Evolutionary conservation across 192 early-diverging fungal genomes (phyloP), one percentile per base, ranked within the genome.

Genomic region (Blastocladiella britannica): DNA sequence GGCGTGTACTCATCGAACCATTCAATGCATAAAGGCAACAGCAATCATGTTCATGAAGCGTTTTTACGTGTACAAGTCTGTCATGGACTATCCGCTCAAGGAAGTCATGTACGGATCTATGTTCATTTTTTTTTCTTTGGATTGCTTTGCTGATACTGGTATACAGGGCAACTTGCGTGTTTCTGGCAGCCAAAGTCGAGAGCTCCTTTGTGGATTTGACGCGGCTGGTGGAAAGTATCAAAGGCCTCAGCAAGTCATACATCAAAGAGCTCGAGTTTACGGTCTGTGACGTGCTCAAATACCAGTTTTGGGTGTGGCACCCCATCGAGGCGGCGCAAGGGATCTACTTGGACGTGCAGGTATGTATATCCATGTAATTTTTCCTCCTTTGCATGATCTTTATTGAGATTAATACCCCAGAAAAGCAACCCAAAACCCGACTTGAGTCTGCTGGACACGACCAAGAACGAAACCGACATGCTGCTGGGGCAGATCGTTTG

Each of bases 261-360:
- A 47, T 47, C 37, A 47, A 47, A 20, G 37, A 47, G n/a, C 37
- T 47, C 37, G 37, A 47, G n/a, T 47, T 47, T 20, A 47, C 37
- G 15, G 37, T 47, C 15, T 9, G 15, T 20, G 37, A 47, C 37
- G 37, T 47, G 37, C 37, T 47, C 15, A 9, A 20, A 20, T 47
- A 20, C 37, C 15, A 47, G 37, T 47, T 47, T 47, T 9, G 15
- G 0, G 37, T 47, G 6, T 20, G 37, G 37, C 37, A 47, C 37
- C 37, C 37, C 15, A 20, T 47, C 37, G 37, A 47, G 37, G 37
- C 37, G 15, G 37, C n/a, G 37, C n/a, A 20, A 20, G 37, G 37
- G 37, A 9, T 47, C 37, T 47, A 47, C 37, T 20, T 47, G 15
- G 37, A 47, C 37, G 15, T 47, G 9, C 37, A 47, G n/a, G n/a